Conservation (phyloP, 371 early-diverging fungal species). For the Mortierella sp. region DNA sequence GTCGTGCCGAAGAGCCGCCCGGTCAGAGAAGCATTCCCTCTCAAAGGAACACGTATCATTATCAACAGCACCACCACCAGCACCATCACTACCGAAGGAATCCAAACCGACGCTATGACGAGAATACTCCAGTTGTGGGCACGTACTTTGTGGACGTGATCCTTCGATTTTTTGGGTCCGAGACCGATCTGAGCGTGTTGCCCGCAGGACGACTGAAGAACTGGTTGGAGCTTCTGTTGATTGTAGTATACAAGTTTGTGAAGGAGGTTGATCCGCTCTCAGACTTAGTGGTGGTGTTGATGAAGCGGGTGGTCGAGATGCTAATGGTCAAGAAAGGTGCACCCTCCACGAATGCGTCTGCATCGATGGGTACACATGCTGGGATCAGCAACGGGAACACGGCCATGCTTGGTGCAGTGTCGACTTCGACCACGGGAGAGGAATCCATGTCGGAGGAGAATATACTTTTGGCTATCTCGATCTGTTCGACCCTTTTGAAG, state of each 20-base stretch:
- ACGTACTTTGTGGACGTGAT: constrained; percentile 55
- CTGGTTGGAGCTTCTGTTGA: constrained; percentile 68
- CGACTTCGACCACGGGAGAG: constrained; percentile 13
- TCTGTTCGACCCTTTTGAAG: constrained; percentile 63
- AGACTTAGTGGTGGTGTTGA: constrained; percentile 37
- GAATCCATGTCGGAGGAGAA: constrained; percentile 71
- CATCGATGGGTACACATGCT: neutral
- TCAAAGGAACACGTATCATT: constrained; percentile 13
- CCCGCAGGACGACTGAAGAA: constrained; percentile 54
- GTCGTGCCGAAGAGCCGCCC: neutral
- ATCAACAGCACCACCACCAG: constrained; percentile 31
- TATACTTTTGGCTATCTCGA: constrained; percentile 65
- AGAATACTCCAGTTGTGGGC: constrained; percentile 41
- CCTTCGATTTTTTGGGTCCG: constrained; percentile 52
- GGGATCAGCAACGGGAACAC: constrained; percentile 6
- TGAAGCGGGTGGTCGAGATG: constrained; percentile 51
- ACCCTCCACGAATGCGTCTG: neutral
- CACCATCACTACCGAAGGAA: constrained; percentile 37
- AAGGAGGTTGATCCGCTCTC: constrained; percentile 49
- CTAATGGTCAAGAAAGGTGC: constrained; percentile 54
- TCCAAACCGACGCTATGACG: constrained; percentile 23
- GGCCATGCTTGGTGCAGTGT: constrained; percentile 3
- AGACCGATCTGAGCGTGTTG: constrained; percentile 35
- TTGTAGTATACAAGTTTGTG: constrained; percentile 68
- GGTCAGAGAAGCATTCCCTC: constrained; percentile 3